These are phyloP conservation scores for Calonectria montana DNA, from an alignment of 2,329 filamentous ascomycete species.

Conservation along the genomic window DNA sequence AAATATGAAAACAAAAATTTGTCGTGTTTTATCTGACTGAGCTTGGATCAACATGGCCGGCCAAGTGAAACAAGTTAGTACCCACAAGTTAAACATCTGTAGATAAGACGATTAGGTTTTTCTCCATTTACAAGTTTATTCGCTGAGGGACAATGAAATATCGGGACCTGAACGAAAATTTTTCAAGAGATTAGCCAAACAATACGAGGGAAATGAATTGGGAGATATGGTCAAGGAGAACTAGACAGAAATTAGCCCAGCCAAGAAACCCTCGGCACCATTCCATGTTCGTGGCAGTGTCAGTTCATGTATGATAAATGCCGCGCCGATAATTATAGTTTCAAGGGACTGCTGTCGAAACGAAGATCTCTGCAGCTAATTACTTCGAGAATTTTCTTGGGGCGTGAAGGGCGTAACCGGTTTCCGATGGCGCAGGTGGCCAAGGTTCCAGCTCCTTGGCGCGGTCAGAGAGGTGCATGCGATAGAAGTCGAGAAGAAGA, in stretches of 20 bases:
- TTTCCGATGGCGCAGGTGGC: neutral
- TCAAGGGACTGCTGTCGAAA: neutral
- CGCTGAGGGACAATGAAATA: neutral
- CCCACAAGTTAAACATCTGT: conserved; percentile 1
- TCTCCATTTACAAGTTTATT: neutral
- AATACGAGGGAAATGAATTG: neutral
- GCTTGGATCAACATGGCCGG: neutral
- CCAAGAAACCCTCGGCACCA: neutral
- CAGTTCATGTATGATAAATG: neutral
- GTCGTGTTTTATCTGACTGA: neutral
- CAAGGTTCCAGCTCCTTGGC: neutral
- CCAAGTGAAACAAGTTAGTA: neutral
- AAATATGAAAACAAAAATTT: neutral
- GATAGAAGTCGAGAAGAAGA: neutral
- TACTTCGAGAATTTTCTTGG: neutral
- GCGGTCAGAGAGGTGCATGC: neutral
- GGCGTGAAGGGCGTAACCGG: neutral
- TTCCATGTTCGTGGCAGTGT: neutral
- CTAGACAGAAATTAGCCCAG: neutral
- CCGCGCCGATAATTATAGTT: neutral
- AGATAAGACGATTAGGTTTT: conserved; percentile 5
- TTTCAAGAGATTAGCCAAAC: neutral
- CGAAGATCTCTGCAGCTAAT: conserved; percentile 1
- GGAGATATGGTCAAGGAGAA: neutral
- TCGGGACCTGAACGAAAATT: neutral